Percentiles rank a stretch among this genome's conserved stretches.
phyloP scores from a whole-genome alignment of 306 rosid genomes.

The Vigna angularis region DNA sequence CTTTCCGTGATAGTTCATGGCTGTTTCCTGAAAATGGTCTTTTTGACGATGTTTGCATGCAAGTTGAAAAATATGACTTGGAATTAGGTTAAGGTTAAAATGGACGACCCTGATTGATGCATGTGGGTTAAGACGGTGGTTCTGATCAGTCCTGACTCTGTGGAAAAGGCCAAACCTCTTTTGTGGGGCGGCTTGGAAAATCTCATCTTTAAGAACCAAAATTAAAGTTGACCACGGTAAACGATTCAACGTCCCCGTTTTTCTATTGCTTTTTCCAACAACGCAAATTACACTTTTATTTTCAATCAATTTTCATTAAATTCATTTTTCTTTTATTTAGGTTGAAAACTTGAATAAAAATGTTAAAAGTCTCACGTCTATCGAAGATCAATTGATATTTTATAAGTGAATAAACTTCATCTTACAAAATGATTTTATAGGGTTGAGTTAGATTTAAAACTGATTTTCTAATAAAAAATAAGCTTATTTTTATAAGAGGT shows the following conservation, averaged over 20 bases:
- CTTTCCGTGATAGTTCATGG: conserved; percentile 57
- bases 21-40: conserved; percentile 54
- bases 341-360: too few relatives aligned
- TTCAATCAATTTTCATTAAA: too few relatives aligned
- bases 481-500: too few relatives aligned
- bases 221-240: conserved; percentile 16
- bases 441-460: too few relatives aligned
- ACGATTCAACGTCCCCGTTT: not conserved
- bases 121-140: conserved; percentile 47
- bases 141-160: conserved; percentile 22
- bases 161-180: conserved; percentile 42
- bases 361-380: too few relatives aligned
- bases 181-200: conserved; percentile 64
- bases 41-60: conserved; percentile 61
- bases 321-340: too few relatives aligned
- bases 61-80: conserved; percentile 45
- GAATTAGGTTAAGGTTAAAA: not conserved
- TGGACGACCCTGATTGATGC: conserved; percentile 54
- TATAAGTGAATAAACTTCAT: too few relatives aligned
- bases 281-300: too few relatives aligned
- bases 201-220: conserved; percentile 28
- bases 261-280: too few relatives aligned
- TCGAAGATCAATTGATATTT: too few relatives aligned
- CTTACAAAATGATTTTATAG: too few relatives aligned
- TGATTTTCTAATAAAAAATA: too few relatives aligned